These are phyloP conservation scores for Fusarium sp. DNA, from an alignment of 2,329 filamentous ascomycete species.

Conservation along the genomic window DNA sequence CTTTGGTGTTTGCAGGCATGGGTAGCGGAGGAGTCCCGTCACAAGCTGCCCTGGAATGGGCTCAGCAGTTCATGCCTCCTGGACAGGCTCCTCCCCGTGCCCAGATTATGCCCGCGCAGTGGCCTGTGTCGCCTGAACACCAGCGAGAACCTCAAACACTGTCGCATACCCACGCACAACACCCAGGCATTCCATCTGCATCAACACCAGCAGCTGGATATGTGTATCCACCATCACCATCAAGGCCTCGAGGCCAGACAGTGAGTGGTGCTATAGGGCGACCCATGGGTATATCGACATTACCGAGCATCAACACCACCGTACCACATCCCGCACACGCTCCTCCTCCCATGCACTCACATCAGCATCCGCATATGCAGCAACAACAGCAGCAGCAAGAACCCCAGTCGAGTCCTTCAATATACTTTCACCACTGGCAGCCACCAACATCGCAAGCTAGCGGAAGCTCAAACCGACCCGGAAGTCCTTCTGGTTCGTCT, in stretches of 20 bases:
- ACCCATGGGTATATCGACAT: conserved; percentile 48
- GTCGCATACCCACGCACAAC: conserved; percentile 52
- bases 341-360: conserved; percentile 49
- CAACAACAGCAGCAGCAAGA: conserved; percentile 64
- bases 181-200: conserved; percentile 49
- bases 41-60: conserved; percentile 71
- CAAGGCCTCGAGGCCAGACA: conserved; percentile 60
- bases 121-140: conserved; percentile 62
- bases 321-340: conserved; percentile 49
- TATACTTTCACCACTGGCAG: conserved; percentile 95
- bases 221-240: conserved; percentile 60
- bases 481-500: conserved; percentile 79
- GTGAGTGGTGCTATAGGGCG: conserved; percentile 54
- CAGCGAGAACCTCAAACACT: conserved; percentile 62
- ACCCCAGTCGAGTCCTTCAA: conserved; percentile 69
- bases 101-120: conserved; percentile 61
- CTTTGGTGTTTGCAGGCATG: conserved; percentile 78
- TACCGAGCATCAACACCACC: conserved; percentile 58
- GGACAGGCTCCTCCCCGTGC: conserved; percentile 56
- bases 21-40: conserved; percentile 66
- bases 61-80: conserved; percentile 70
- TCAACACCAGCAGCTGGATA: conserved; percentile 53
- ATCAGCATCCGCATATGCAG: conserved; percentile 62
- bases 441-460: conserved; percentile 75
- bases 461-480: conserved; percentile 70